phyloP scores from a whole-genome alignment of 192 early-diverging fungal species.

The Backusella circina region DNA sequence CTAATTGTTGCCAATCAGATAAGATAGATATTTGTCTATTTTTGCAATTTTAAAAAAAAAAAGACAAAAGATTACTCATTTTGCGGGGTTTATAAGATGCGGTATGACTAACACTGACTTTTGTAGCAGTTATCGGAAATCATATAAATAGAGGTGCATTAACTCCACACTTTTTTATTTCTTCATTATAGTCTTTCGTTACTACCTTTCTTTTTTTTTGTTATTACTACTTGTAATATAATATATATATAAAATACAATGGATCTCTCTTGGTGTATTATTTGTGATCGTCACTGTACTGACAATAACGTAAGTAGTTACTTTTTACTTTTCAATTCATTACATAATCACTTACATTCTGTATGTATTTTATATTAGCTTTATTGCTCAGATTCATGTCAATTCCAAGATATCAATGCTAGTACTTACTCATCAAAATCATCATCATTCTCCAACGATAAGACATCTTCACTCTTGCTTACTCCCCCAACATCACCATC shows the following conservation, averaged over 20 bases:
- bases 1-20: not conserved
- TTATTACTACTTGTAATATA: not conserved
- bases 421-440: not conserved
- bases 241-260: not conserved
- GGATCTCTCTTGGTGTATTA: constrained; percentile 10
- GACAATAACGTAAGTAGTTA: not conserved
- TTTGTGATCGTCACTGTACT: not conserved
- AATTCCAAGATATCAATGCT: not conserved
- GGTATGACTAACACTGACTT: not conserved
- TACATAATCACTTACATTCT: not conserved
- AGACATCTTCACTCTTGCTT: not conserved
- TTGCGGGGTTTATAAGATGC: not conserved
- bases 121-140: not conserved
- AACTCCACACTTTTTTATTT: not conserved
- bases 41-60: not conserved
- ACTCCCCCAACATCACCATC: not conserved
- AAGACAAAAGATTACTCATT: not conserved
- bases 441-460: not conserved
- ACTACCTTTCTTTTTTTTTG: not conserved
- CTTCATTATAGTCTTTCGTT: not conserved
- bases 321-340: not conserved
- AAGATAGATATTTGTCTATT: constrained; percentile 1
- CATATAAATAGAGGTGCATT: not conserved
- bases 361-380: not conserved
- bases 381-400: constrained; percentile 4